Base-by-base conservation (phyloP, 495 filamentous ascomycete genomes). In the Aspergillus steynii region DNA sequence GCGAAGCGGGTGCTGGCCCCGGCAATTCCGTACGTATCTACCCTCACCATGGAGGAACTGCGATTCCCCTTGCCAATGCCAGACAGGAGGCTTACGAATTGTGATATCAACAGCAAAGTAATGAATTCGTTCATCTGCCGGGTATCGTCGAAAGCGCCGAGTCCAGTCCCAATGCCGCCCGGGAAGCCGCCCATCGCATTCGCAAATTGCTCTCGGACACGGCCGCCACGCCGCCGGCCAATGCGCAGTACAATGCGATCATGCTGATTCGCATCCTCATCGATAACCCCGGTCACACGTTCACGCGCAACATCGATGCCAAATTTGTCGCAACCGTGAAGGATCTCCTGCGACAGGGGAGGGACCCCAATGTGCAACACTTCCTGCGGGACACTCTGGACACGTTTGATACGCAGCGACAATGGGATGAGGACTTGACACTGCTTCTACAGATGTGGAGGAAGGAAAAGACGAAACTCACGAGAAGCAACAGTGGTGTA, bases 61-160 rank as follows among this genome's bases (percentile, higher is more conserved):
- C 20, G 20, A 20, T 20, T 20, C 20, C 27, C 20, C 31, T 20
- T 5, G 20, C 7, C 29, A 12, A 25, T 27, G 51, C 31, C 14
- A 14, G 29, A 9, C 3, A 14, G 48, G 6, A 29, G 20, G 28
- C 48, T 45, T 1, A 34, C 56, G n/a, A 31, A 29, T 8, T 29
- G n/a, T 46, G 0, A 20, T 37, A 27, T 37, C 25, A 20, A 25
- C 50, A 73, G 62, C 73, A 92, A 80, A 90, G 90, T 62, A 89
- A 92, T 67, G 95, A 98, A 77, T 92, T 96, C 60, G 85, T 96
- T 45, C 90, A 91, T 66, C 89, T 99, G n/a, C 95, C 96, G 6
- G 80, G 86, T 29, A 97, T 99, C 65, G 96, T 99, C 73, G 96
- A 98, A 64, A 83, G 88, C 31, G 93, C 94, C 78, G 96, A 97